A percentile compares a stretch with the other conserved stretches of the same genome.
These are phyloP conservation scores for Colletotrichum zoysiae DNA, from an alignment of 2,329 filamentous ascomycete species.

Conservation along the genomic window DNA sequence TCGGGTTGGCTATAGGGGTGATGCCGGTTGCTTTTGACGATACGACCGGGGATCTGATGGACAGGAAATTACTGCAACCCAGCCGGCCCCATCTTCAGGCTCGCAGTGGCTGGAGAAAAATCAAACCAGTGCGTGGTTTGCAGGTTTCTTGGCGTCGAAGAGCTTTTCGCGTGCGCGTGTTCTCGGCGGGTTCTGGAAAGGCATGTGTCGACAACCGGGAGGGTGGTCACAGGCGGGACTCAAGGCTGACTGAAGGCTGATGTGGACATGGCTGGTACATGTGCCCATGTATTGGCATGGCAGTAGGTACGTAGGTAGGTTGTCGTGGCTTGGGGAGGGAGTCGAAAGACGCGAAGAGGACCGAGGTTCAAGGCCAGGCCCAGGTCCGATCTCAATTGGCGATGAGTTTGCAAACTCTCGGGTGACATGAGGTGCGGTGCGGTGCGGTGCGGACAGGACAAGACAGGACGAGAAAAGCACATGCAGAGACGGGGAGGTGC, in stretches of 20 bases:
- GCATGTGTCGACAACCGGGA: slow-evolving; percentile 18
- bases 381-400: slow-evolving; percentile 20
- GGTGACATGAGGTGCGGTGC: slow-evolving; percentile 12
- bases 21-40: background rate
- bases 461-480: slow-evolving; percentile 22
- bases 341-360: slow-evolving; percentile 13
- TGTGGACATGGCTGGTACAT: background rate
- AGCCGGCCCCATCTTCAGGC: background rate
- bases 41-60: background rate
- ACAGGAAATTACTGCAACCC: background rate
- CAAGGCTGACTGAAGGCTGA: background rate
- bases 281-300: background rate
- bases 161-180: background rate
- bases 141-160: background rate
- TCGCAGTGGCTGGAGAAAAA: background rate
- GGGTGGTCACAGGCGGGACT: background rate
- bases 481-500: slow-evolving; percentile 26
- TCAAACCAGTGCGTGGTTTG: background rate
- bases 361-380: slow-evolving; percentile 10
- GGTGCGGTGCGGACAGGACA: background rate
- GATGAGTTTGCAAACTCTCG: slow-evolving; percentile 28
- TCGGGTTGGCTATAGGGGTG: background rate
- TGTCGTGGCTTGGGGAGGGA: slow-evolving; percentile 19
- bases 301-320: slow-evolving; percentile 3
- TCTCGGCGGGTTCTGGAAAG: background rate